A percentile compares a stretch with the other conserved stretches of the same genome.
Conservation (phyloP, 2,329 filamentous ascomycete species). For the Ceratocystis eucalypticola region DNA sequence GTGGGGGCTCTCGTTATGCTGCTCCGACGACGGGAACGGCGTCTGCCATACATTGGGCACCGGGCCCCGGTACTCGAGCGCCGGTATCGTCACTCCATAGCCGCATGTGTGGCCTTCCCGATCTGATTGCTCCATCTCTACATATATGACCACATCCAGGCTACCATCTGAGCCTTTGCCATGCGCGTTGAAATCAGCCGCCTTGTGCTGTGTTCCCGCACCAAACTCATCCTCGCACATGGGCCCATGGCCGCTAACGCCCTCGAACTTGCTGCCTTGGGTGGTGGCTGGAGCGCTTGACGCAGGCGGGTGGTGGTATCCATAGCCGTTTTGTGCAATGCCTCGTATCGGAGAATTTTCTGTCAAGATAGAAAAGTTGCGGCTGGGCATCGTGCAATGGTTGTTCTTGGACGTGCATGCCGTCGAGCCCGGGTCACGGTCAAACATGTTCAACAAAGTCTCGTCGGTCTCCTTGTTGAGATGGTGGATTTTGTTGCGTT, state of each 20-base stretch:
- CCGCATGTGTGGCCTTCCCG: conserved; percentile 63
- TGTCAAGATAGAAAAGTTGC: conserved; percentile 84
- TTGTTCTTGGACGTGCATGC: conserved; percentile 66
- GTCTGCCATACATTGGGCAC: conserved; percentile 21
- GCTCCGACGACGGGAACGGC: conserved; percentile 18
- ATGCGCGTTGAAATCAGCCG: conserved; percentile 45
- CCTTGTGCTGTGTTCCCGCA: conserved; percentile 65
- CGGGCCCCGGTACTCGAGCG: conserved; percentile 34
- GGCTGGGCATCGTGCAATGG: conserved; percentile 76
- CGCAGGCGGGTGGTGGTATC: conserved; percentile 10
- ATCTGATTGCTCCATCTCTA: conserved; percentile 78
- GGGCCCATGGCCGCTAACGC: conserved; percentile 54
- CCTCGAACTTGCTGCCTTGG: conserved; percentile 25
- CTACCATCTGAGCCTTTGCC: conserved; percentile 43
- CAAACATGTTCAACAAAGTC: conserved; percentile 84
- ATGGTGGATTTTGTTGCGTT: conserved; percentile 71
- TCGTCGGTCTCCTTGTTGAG: conserved; percentile 67
- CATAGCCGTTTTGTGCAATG: background rate
- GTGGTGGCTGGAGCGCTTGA: conserved; percentile 2
- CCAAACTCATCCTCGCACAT: conserved; percentile 64
- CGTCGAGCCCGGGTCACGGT: conserved; percentile 66
- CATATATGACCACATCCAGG: conserved; percentile 71
- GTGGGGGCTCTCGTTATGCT: conserved; percentile 17
- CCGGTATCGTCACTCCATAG: conserved; percentile 78
- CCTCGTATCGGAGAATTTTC: conserved; percentile 60